These are phyloP conservation scores for Fusarium sp. DNA, from an alignment of 2,329 filamentous ascomycete species.

Conservation along the genomic window DNA sequence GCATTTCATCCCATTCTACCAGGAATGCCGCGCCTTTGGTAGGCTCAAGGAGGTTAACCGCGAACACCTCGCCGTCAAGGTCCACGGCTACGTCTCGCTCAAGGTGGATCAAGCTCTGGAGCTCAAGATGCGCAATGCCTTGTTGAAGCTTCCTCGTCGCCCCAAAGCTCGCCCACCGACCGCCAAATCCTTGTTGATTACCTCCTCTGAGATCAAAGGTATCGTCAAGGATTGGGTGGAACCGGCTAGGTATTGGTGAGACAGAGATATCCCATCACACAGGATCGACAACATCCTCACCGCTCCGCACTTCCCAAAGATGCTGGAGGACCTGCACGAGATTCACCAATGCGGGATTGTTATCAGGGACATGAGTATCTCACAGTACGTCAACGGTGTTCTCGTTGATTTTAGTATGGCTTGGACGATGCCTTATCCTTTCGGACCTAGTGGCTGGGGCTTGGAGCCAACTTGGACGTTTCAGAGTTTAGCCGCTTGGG, in stretches of 20 bases:
- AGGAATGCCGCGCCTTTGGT: conserved; percentile 16
- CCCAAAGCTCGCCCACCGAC: not conserved
- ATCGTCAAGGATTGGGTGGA: conserved; percentile 29
- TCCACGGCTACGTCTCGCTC: conserved; percentile 6
- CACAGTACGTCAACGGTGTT: conserved; percentile 21
- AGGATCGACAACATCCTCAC: not conserved
- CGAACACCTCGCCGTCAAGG: conserved; percentile 15
- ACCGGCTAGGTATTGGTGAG: not conserved
- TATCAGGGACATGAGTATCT: not conserved
- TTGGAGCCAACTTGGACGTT: conserved; percentile 11
- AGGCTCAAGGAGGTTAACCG: not conserved
- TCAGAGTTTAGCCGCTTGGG: conserved; percentile 14
- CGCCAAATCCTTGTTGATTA: not conserved
- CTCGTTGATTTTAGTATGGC: conserved; percentile 11
- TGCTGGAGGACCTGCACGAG: conserved; percentile 3
- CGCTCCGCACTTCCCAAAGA: not conserved
- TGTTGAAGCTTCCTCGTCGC: not conserved
- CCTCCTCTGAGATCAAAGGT: not conserved
- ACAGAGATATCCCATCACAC: not conserved
- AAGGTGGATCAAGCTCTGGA: not conserved
- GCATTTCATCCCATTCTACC: conserved; percentile 15
- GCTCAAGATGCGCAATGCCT: not conserved
- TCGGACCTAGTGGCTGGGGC: not conserved
- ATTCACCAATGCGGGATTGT: conserved; percentile 11
- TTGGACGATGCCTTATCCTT: conserved; percentile 2